Percentiles rank a stretch among this genome's conserved stretches.
phyloP scores from a whole-genome alignment of 495 filamentous ascomycete species.

The Podospora comata region DNA sequence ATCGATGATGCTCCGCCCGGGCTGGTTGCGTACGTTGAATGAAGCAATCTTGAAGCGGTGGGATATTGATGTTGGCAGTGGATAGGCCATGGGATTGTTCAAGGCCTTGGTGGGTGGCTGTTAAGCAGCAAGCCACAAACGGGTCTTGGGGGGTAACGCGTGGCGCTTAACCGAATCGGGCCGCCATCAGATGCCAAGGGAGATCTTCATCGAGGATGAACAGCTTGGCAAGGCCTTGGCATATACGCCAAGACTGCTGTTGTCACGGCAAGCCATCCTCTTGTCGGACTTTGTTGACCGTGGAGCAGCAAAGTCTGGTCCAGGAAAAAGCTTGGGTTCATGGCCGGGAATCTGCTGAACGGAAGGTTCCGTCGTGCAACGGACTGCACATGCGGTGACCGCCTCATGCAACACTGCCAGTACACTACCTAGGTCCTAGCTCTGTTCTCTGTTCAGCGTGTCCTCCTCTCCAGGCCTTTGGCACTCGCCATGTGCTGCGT shows the following conservation, averaged over 20 bases:
- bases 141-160: conserved; percentile 2
- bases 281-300: neutral
- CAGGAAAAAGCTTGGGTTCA: neutral
- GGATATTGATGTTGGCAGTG: neutral
- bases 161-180: conserved; percentile 22
- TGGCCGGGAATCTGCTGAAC: neutral
- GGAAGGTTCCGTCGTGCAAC: neutral
- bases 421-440: no score
- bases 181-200: conserved; percentile 23
- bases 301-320: neutral
- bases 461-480: no score
- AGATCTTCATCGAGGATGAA: conserved; percentile 25
- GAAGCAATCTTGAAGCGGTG: neutral
- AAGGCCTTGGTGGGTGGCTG: neutral
- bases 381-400: neutral
- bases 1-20: neutral
- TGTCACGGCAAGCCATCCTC: conserved; percentile 4
- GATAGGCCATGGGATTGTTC: neutral
- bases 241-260: conserved; percentile 3
- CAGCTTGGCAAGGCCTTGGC: conserved; percentile 19
- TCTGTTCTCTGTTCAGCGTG: no score
- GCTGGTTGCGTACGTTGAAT: neutral
- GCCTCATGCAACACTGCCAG: neutral
- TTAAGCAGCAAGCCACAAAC: neutral
- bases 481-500: neutral